Base-by-base conservation (phyloP, 768 basidiomycete genomes). In the Suillus tomentosus region DNA sequence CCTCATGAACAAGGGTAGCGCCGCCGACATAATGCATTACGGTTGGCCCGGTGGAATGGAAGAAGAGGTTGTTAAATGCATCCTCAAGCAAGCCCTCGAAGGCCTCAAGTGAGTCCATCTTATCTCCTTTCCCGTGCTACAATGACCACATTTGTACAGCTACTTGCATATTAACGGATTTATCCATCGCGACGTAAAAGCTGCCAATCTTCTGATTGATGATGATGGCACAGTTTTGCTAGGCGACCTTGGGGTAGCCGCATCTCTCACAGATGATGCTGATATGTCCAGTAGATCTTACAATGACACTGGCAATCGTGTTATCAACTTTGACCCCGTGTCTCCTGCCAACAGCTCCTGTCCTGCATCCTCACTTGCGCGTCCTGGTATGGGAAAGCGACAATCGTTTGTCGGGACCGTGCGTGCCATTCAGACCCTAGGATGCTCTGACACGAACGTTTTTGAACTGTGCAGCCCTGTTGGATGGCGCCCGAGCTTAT, bases 401-500 rank as follows among this genome's bases (percentile, higher is more conserved):
- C 92, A 90, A 72, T 92, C 90, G 11, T 97, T 97, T 71, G 96
- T 97, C 15, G 96, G 96, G 57, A 97, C 95, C 31, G 90, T 91
- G 64, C 59, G 87, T 76, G 13, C 6, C 24, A 34, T 24, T 40
- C 11, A 37, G 7, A 45, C 5, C 7, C 3, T 62, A 57, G 45
- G 68, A 58, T 67, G 53, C 39, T 22, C 19, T 56, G 51, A 58
- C 37, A 34, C 62, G 22, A 15, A 39, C 2, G 2, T 27, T 11
- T 58, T 10, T 27, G 7, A 27, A 19, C 22, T 36, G 56, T 56
- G 42, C 63, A 88, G 87, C 96, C 96, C 1, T 94, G 92, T 73
- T 97, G 94, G 94, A 98, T 97, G 95, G 94, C 96, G 0, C 96
- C 96, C 2, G 96, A 98, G 70, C 84, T 97, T 27, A 92, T 98